phyloP scores from a whole-genome alignment of 2,329 filamentous ascomycete species.

The Beauveria sp. region DNA sequence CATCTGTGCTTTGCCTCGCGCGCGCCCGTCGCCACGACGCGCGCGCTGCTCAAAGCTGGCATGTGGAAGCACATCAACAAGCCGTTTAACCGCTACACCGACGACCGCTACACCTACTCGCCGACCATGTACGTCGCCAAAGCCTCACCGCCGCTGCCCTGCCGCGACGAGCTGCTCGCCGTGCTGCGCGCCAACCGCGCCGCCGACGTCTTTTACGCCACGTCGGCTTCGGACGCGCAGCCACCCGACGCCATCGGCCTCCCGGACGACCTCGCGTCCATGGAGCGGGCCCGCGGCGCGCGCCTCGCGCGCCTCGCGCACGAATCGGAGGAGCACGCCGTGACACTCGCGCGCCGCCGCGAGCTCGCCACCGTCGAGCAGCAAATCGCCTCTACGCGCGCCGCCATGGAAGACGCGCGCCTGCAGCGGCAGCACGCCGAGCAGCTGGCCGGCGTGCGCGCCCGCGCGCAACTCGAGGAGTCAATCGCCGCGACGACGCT shows the following conservation, averaged over 20 bases:
- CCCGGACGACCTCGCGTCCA: slow-evolving; percentile 39
- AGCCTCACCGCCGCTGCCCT: slow-evolving; percentile 33
- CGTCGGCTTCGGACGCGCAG: slow-evolving; percentile 40
- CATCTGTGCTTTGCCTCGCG: slow-evolving; percentile 52
- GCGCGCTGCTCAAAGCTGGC: slow-evolving; percentile 52
- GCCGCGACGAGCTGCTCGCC: slow-evolving; percentile 34
- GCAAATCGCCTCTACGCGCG: slow-evolving; percentile 35
- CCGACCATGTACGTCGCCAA: slow-evolving; percentile 54
- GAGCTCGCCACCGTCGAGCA: slow-evolving; percentile 46
- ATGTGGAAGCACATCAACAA: slow-evolving; percentile 60
- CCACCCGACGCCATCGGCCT: slow-evolving; percentile 46
- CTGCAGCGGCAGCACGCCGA: slow-evolving; percentile 37
- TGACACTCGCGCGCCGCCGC: slow-evolving; percentile 39
- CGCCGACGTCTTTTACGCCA: slow-evolving; percentile 46
- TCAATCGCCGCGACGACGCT: slow-evolving; percentile 25
- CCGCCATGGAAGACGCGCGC: slow-evolving; percentile 44
- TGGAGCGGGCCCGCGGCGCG: slow-evolving; percentile 44
- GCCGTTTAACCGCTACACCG: slow-evolving; percentile 46
- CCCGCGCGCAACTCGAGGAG: slow-evolving; percentile 41
- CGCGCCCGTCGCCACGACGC: slow-evolving; percentile 47
- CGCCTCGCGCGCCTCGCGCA: slow-evolving; percentile 37
- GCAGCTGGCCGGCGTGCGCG: slow-evolving; percentile 36
- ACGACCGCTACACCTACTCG: slow-evolving; percentile 51
- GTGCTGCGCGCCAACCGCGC: slow-evolving; percentile 46
- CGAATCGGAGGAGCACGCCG: slow-evolving; percentile 42